Evolutionary conservation across 352 stramenopile species (phyloP), one percentile per base, ranked within the genome.

Genomic region (Saprolegnia parasitica): DNA sequence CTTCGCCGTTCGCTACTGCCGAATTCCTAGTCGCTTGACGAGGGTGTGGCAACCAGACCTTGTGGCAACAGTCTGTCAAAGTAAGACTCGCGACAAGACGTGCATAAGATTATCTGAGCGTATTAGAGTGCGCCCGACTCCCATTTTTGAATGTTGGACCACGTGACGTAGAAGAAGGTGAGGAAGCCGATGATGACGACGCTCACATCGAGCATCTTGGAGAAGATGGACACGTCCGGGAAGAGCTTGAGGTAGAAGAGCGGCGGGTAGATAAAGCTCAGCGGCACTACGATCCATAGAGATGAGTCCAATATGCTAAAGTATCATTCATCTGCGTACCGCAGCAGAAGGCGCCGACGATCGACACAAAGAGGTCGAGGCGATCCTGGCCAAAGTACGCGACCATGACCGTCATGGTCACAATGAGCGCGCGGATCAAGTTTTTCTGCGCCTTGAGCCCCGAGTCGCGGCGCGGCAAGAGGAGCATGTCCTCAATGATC

Each of bases 81-180:
- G n/a, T n/a, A 35, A 35, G 29, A 35, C 5, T 35, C 29, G 2
- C 5, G 29, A 35, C 29, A 35, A 35, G 29, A 35, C 5, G 29
- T 35, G 29, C 29, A 35, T 35, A 35, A 35, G 29, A 35, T 35
- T 35, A 35, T 35, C 29, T 2, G 29, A 35, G 29, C 29, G 2
- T 23, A 16, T 60, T 60, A 60, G 11, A 60, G 11, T 16, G 52
- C 52, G 20, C 9, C 52, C 11, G 13, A 26, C 35, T 68, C 13
- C 86, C 86, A 94, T 52, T 86, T 81, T 54, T 80, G 45, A 24
- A 92, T 71, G 71, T 92, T 92, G 26, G 82, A 88, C 74, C 84
- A 91, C 67, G 86, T 91, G 54, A 92, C 81, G 49, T 87, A 89
- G 20, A 81, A 24, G 77, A 89, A 88, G 4, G 81, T 89, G 65